A percentile compares a stretch with the other conserved stretches of the same genome.
These are phyloP conservation scores for Cercophora sp. DNA, from an alignment of 495 filamentous ascomycete species.

Conservation along the genomic window DNA sequence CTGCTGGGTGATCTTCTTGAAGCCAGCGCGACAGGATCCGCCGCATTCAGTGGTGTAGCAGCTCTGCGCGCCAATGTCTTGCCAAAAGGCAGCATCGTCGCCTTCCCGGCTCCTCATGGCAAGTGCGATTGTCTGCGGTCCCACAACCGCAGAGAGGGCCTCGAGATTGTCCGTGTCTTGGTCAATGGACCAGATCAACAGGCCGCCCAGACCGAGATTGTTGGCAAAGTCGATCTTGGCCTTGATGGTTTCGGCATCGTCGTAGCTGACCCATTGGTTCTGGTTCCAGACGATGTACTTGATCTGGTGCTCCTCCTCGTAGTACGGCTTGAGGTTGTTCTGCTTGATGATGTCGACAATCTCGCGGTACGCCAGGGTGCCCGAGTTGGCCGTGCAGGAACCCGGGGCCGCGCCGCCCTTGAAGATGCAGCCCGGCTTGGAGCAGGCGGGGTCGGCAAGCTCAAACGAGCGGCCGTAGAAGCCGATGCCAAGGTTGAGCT, in stretches of 20 bases:
- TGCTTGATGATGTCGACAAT: conserved; percentile 23
- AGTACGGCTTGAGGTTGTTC: not conserved
- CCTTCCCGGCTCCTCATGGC: no score
- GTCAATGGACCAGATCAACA: conserved; percentile 30
- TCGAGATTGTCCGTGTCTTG: not conserved
- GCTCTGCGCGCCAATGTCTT: no score
- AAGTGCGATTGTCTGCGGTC: not conserved
- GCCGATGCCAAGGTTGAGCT: conserved; percentile 47
- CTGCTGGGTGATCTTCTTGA: no score
- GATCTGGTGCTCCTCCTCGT: conserved; percentile 26
- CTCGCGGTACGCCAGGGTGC: conserved; percentile 38
- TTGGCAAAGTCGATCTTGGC: conserved; percentile 40
- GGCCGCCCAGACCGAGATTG: conserved; percentile 21
- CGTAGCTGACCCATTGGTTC: conserved; percentile 47
- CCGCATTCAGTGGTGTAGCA: no score
- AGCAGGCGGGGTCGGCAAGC: conserved; percentile 21
- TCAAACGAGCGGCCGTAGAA: conserved; percentile 50
- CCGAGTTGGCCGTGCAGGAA: conserved; percentile 27
- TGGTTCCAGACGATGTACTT: conserved; percentile 37
- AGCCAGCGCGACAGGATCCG: no score
- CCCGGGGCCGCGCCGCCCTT: conserved; percentile 25
- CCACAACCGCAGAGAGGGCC: not conserved
- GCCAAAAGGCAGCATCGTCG: no score
- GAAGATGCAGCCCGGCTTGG: conserved; percentile 28
- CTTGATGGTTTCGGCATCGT: conserved; percentile 40